Percentiles rank a stretch among this genome's conserved stretches.
These are phyloP conservation scores for Pascua guehoae DNA, from an alignment of 1,284 basidiomycete species.

Conservation along the genomic window DNA sequence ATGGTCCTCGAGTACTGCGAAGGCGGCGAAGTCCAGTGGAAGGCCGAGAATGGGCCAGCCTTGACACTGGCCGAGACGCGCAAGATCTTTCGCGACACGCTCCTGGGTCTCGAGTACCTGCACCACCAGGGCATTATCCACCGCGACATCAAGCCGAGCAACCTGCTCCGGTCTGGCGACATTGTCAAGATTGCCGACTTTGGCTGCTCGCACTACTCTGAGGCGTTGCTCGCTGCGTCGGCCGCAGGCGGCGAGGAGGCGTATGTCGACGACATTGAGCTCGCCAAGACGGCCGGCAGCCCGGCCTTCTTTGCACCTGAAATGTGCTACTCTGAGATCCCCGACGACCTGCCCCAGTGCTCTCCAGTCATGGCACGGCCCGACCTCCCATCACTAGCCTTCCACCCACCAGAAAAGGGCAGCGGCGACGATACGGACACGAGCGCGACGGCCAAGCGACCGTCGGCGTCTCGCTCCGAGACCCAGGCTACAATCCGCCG, in stretches of 20 bases:
- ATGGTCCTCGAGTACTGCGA: conserved; percentile 96
- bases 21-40: conserved; percentile 92
- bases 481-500: conserved; percentile 31
- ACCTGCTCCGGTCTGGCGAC: conserved; percentile 81
- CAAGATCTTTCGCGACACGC: conserved; percentile 83
- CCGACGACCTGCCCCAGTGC: conserved; percentile 15
- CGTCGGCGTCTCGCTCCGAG: conserved; percentile 16
- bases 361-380: neutral
- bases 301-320: conserved; percentile 98
- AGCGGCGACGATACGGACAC: conserved; percentile 3
- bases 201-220: conserved; percentile 92
- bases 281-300: conserved; percentile 91
- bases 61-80: conserved; percentile 78
- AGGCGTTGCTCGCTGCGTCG: conserved; percentile 63
- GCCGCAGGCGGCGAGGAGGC: conserved; percentile 56
- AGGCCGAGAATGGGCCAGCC: conserved; percentile 63
- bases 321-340: conserved; percentile 61
- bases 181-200: conserved; percentile 98
- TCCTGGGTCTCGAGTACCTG: conserved; percentile 89
- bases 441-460: neutral
- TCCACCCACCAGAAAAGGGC: conserved; percentile 21
- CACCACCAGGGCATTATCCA: conserved; percentile 98
- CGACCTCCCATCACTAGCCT: neutral
- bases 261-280: conserved; percentile 73
- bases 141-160: conserved; percentile 98